Base-by-base conservation (phyloP, 2,329 filamentous ascomycete species). In the Pseudogymnoascus sp. region DNA sequence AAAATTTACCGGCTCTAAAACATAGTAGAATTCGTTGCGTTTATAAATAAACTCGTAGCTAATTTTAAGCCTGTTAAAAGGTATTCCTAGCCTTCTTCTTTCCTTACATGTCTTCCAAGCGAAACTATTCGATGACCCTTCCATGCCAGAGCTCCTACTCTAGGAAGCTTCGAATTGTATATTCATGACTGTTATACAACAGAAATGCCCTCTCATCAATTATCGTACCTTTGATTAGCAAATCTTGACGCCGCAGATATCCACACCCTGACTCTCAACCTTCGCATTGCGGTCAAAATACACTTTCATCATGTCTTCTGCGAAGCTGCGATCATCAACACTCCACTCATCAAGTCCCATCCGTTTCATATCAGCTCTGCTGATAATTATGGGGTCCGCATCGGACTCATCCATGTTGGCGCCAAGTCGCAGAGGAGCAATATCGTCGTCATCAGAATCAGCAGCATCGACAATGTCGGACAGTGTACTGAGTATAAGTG, bases 341-440 rank as follows among this genome's bases (percentile, higher is more conserved):
- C 86, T 91, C 88, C 89, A 94, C 0, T 85, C 78, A 66, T 94
- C 89, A 18, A 94, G 77, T 0, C 89, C 89, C 83, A 92, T 87
- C 48, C 79, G 76, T 61, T 82, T 79, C 57, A 92, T 71, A 59
- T 88, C 83, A 23, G 84, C 83, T 64, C 81, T 82, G 63, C 80
- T 80, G 19, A 92, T 74, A 10, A 78, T 76, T 56, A 89, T 70
- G 13, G 64, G 61, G 1, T 59, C 68, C 60, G 61, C 68, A 6
- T 66, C 66, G 18, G 63, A 61, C 9, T 71, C 70, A 3, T 69
- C 70, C 35, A 63, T 63, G 33, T 65, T 90, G 73, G 3, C 26
- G 26, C 45, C 45, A 30, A 52, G 77, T 74, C 58, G 88, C 67
- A 41, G 61, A 48, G 15, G 55, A 67, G 65, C 64, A 66, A 10